Percentiles rank a stretch among this genome's conserved stretches.
Evolutionary conservation across 2,329 filamentous ascomycete species (phyloP).

Genomic region (Acephala macrosclerotiorum): DNA sequence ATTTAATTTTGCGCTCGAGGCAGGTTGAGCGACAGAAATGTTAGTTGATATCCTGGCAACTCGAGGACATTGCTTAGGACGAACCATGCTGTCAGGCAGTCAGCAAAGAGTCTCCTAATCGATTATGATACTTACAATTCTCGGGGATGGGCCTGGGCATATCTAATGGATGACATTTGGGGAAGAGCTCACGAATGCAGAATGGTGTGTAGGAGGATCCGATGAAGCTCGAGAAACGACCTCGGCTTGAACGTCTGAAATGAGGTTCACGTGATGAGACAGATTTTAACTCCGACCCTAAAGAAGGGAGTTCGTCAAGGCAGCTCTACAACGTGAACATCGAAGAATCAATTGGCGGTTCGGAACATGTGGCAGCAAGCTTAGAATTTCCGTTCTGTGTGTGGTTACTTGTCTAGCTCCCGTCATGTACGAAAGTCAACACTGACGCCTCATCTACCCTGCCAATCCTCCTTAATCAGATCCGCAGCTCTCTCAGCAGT

Average conservation of each 20-base stretch:
- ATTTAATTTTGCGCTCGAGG: neutral
- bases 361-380: neutral
- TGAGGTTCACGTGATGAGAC: neutral
- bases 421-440: neutral
- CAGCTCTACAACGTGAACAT: no score
- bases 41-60: neutral
- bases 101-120: neutral
- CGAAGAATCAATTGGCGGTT: neutral
- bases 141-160: neutral
- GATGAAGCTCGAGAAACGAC: neutral
- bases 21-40: neutral
- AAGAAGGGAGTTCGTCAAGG: no score
- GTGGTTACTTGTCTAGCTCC: neutral
- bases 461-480: neutral
- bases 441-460: neutral
- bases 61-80: neutral
- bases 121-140: neutral
- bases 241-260: neutral
- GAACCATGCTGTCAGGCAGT: neutral
- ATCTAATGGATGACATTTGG: neutral
- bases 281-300: neutral
- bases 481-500: conserved; percentile 7
- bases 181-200: neutral
- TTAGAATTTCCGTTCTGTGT: neutral
- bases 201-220: neutral